A percentile compares a stretch with the other conserved stretches of the same genome.
These are phyloP conservation scores for Boletus rex-veris DNA, from an alignment of 768 basidiomycete species.

Conservation along the genomic window DNA sequence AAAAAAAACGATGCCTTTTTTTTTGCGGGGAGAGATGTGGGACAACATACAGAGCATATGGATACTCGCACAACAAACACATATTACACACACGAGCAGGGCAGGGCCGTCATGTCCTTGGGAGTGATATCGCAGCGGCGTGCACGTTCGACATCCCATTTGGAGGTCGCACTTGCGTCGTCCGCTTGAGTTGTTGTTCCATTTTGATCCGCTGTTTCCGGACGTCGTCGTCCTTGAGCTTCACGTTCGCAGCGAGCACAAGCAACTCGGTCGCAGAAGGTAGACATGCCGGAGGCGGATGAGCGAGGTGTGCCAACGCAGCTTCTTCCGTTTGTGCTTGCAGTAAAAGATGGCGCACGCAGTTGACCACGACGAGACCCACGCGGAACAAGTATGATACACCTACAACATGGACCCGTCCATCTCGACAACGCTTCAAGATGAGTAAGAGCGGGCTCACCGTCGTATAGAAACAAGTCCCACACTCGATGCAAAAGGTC, in stretches of 20 bases:
- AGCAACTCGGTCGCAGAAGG: slow-evolving; percentile 61
- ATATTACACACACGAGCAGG: background rate
- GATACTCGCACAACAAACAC: slow-evolving; percentile 1
- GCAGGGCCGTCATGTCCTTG: slow-evolving; percentile 15
- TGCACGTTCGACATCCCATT: slow-evolving; percentile 29
- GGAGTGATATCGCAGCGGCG: slow-evolving; percentile 27
- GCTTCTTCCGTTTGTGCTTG: slow-evolving; percentile 45
- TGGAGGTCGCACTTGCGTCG: slow-evolving; percentile 39
- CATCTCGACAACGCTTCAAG: background rate
- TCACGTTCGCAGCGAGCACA: slow-evolving; percentile 57
- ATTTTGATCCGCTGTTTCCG: slow-evolving; percentile 73
- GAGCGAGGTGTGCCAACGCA: slow-evolving; percentile 47
- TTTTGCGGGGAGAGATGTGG: background rate
- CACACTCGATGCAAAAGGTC: slow-evolving; percentile 71
- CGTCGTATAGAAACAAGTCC: slow-evolving; percentile 82
- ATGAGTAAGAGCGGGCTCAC: slow-evolving; percentile 35
- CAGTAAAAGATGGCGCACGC: slow-evolving; percentile 57
- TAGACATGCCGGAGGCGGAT: slow-evolving; percentile 50
- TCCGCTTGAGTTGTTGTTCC: slow-evolving; percentile 67
- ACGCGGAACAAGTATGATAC: slow-evolving; percentile 72
- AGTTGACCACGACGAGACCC: slow-evolving; percentile 60
- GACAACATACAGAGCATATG: slow-evolving; percentile 10
- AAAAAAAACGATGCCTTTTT: background rate
- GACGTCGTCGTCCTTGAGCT: slow-evolving; percentile 76
- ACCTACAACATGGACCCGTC: slow-evolving; percentile 40